phyloP scores from a whole-genome alignment of 768 basidiomycete genomes.

The Leccinum variicolor region DNA sequence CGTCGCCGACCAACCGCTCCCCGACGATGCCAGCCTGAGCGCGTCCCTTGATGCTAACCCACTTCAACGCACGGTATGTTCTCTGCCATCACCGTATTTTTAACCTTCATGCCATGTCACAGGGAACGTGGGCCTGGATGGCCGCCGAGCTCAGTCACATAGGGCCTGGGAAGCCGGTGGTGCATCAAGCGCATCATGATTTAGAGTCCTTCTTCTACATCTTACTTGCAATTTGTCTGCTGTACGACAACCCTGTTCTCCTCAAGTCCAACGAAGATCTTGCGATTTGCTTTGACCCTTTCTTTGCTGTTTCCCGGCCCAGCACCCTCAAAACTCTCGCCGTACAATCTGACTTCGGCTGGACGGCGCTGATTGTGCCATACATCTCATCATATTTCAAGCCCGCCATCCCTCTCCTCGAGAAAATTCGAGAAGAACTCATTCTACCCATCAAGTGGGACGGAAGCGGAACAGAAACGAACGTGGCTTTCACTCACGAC shows the following conservation, averaged over 20 bases:
- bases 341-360: background rate
- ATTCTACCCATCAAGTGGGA: background rate
- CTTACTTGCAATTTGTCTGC: slow-evolving; percentile 1
- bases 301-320: background rate
- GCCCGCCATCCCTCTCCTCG: background rate
- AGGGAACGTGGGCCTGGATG: slow-evolving; percentile 8
- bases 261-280: too few species aligned
- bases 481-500: background rate
- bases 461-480: background rate
- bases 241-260: background rate
- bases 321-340: background rate
- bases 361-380: background rate
- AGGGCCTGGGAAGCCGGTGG: background rate
- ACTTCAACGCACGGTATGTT: background rate
- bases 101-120: too few species aligned
- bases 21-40: background rate
- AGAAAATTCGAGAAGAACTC: background rate
- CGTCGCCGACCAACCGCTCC: background rate
- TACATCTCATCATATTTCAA: slow-evolving; percentile 2
- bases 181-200: background rate
- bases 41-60: background rate
- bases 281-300: slow-evolving; percentile 2
- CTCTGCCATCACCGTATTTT: too few species aligned
- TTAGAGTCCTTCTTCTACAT: slow-evolving; percentile 14
- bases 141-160: slow-evolving; percentile 1